phyloP scores from a whole-genome alignment of 768 basidiomycete genomes.

The Exsudoporus frostii region DNA sequence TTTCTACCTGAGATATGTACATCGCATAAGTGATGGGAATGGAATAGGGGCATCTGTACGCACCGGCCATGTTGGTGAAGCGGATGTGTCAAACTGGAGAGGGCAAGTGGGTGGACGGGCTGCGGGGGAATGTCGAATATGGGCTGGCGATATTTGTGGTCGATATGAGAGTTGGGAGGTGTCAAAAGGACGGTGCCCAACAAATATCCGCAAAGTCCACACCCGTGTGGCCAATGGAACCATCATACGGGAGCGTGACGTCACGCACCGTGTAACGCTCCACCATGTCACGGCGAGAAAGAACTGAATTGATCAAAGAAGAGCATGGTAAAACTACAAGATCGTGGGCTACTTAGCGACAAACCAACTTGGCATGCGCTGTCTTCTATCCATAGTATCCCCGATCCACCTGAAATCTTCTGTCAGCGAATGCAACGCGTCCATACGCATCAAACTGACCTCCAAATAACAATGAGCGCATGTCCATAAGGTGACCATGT shows the following conservation, averaged over 20 bases:
- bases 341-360: conserved; percentile 25
- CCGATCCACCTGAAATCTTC: conserved; percentile 3
- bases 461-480: conserved; percentile 14
- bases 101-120: background rate
- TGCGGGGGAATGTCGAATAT: background rate
- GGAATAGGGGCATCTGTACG: conserved; percentile 16
- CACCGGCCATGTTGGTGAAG: conserved; percentile 29
- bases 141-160: background rate
- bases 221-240: conserved; percentile 4
- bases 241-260: conserved; percentile 26
- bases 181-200: conserved; percentile 23
- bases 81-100: background rate
- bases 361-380: conserved; percentile 6
- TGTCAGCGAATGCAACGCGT: conserved; percentile 4
- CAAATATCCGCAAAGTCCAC: conserved; percentile 26
- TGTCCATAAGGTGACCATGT: conserved; percentile 6
- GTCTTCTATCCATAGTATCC: conserved; percentile 14
- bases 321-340: conserved; percentile 27
- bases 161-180: conserved; percentile 11
- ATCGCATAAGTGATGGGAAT: background rate
- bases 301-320: conserved; percentile 27
- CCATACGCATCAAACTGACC: conserved; percentile 11
- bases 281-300: conserved; percentile 1
- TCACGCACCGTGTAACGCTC: conserved; percentile 29
- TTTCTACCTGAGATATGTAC: conserved; percentile 39